Base-by-base conservation (phyloP, 352 stramenopile genomes). In the Phytopythium montanum region DNA sequence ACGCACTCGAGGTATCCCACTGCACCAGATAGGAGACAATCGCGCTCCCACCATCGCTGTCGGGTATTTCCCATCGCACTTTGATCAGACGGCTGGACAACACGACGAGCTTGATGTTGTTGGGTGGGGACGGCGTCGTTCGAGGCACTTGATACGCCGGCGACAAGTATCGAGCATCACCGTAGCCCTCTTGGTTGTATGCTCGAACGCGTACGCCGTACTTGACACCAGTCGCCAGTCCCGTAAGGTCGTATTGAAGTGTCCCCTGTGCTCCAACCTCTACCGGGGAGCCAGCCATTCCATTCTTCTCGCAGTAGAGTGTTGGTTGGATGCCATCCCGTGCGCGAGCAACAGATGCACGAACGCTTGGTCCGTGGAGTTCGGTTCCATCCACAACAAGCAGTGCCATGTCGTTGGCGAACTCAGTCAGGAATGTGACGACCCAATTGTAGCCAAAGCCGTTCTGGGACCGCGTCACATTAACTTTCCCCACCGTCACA, bases 401-500 rank as follows among this genome's bases (percentile, higher is more conserved):
- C 6, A 97, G 60, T 13, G 76, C 81, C 10, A 97, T 67, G 14
- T 96, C 78, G 48, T 73, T 76, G 29, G 80, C 89, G 23, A 96
- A 66, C 16, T 97, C 88, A 14, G 73, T 90, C 13, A 97, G 21
- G 69, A 99, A 99, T 12, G 86, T 98, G 28, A 99, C 79, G 39
- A 97, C 65, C 88, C 96, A 99, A 60, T 98, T 98, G 74, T 90
- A 97, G 1, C 96, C 96, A 69, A 97, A 98, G 36, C 96, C 97
- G 61, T 99, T 99, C 3, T 38, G 5, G 14, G 79, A 88, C 4
- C 90, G 72, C 2, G 70, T 85, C 3, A 99, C 94, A 33, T 86
- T 75, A 3, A 99, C 95, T 49, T 88, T 71, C 14, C 88, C 81
- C 57, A 99, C 79, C 0, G 90, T 95, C 44, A 88, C 67, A 3